These are phyloP conservation scores for Juncus inflexus DNA, from an alignment of 176 grass and related monocot species.

Conservation along the genomic window DNA sequence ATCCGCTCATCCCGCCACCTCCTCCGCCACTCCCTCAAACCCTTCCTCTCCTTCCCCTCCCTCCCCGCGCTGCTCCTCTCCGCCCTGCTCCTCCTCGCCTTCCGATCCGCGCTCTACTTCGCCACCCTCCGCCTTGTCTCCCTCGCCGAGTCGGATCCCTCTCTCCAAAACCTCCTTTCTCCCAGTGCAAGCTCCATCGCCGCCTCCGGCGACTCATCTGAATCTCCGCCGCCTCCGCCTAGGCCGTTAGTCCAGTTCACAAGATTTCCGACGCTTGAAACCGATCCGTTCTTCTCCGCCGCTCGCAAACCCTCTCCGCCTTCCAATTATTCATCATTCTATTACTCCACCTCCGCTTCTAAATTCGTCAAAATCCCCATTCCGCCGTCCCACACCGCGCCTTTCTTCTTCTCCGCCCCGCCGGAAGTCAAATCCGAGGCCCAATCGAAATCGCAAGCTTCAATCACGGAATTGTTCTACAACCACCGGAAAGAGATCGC, in stretches of 20 bases:
- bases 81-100: constrained; percentile 63
- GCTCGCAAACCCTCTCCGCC: constrained; percentile 36
- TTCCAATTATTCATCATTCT: constrained; percentile 35
- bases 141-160: constrained; percentile 56
- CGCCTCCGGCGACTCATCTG: constrained; percentile 20
- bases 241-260: constrained; percentile 10
- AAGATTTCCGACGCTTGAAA: neutral
- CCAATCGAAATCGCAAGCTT: constrained; percentile 27
- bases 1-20: constrained; percentile 24
- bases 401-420: constrained; percentile 44
- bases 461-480: constrained; percentile 32
- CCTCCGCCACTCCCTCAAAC: constrained; percentile 37
- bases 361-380: constrained; percentile 40
- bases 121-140: constrained; percentile 58
- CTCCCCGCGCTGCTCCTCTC: constrained; percentile 63
- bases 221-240: constrained; percentile 34
- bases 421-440: constrained; percentile 37
- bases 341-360: constrained; percentile 30
- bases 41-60: constrained; percentile 46
- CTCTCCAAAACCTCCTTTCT: constrained; percentile 54
- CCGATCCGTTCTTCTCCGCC: constrained; percentile 39
- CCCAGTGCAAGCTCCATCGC: constrained; percentile 39
- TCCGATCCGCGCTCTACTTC: constrained; percentile 67
- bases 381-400: constrained; percentile 27
- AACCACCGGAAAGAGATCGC: constrained; percentile 51